Conservation (phyloP, 495 filamentous ascomycete species). For the Xylaria flabelliformis region DNA sequence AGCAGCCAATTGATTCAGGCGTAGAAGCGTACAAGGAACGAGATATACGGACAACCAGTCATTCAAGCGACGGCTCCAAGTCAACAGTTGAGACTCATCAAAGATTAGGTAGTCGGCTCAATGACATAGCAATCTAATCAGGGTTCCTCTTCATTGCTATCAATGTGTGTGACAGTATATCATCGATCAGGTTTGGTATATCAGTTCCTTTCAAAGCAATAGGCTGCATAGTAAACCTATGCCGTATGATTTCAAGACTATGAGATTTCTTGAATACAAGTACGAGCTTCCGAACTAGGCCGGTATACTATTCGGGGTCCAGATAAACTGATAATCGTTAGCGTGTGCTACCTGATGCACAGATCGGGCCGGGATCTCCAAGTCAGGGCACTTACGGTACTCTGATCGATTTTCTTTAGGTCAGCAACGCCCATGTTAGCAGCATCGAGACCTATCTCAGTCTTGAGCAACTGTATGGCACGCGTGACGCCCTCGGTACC, state of each 20-base stretch:
- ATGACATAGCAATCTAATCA: neutral
- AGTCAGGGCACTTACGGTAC: neutral
- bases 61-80: neutral
- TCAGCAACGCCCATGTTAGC: conserved; percentile 48
- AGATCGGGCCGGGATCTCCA: neutral
- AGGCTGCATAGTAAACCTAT: neutral
- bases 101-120: neutral
- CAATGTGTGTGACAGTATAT: neutral
- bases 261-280: neutral
- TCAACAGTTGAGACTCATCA: neutral
- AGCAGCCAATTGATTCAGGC: neutral
- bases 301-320: neutral
- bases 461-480: conserved; percentile 44
- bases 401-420: conserved; percentile 28
- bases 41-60: neutral
- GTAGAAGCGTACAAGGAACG: neutral
- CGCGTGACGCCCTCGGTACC: conserved; percentile 47
- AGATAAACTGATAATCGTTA: neutral
- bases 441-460: conserved; percentile 47
- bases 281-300: neutral
- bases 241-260: neutral
- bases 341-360: neutral
- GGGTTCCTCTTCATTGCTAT: neutral
- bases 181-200: neutral
- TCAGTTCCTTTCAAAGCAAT: neutral